Percentiles rank a stretch among this genome's conserved stretches.
Evolutionary conservation across 371 early-diverging fungal species (phyloP).

Genomic region (Actinomortierella wolfii): DNA sequence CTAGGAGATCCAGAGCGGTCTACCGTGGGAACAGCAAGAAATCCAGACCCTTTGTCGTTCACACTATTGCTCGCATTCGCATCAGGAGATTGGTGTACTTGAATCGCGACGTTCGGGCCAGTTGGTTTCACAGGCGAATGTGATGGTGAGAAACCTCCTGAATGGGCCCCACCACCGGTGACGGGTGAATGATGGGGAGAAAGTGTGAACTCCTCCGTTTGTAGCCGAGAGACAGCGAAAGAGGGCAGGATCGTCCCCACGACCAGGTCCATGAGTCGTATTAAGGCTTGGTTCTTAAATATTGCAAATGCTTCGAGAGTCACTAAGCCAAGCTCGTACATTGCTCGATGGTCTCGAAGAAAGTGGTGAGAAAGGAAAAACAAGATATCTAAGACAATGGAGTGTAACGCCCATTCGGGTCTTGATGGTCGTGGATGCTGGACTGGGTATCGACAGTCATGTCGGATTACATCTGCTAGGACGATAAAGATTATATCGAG

Average conservation of each 20-base stretch:
- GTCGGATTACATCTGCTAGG: constrained; percentile 56
- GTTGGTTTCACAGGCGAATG: constrained; percentile 8
- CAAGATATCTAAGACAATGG: constrained; percentile 56
- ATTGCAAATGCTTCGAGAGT: constrained; percentile 35
- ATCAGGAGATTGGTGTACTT: constrained; percentile 17
- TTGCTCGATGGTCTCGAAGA: constrained; percentile 32
- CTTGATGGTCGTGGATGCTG: constrained; percentile 59
- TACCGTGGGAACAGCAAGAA: too few relatives aligned
- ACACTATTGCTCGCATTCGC: too few relatives aligned
- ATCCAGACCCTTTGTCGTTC: too few relatives aligned
- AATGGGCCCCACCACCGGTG: constrained; percentile 7
- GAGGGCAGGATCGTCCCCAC: constrained; percentile 36
- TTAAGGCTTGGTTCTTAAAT: constrained; percentile 25
- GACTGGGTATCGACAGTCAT: constrained; percentile 60
- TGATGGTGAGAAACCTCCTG: constrained; percentile 15
- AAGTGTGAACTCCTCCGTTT: background rate
- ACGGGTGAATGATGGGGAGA: background rate
- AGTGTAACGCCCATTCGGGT: constrained; percentile 59
- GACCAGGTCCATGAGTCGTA: constrained; percentile 32
- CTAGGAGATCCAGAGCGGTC: too few relatives aligned
- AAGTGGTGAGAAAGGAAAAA: constrained; percentile 19
- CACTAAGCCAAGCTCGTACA: constrained; percentile 40
- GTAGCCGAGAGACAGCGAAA: constrained; percentile 22
- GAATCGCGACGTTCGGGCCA: constrained; percentile 36
- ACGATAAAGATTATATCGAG: constrained; percentile 45